Percentiles rank a stretch among this genome's conserved stretches.
Conservation (phyloP, 495 filamentous ascomycete species). For the Aspergillus indologenus region DNA sequence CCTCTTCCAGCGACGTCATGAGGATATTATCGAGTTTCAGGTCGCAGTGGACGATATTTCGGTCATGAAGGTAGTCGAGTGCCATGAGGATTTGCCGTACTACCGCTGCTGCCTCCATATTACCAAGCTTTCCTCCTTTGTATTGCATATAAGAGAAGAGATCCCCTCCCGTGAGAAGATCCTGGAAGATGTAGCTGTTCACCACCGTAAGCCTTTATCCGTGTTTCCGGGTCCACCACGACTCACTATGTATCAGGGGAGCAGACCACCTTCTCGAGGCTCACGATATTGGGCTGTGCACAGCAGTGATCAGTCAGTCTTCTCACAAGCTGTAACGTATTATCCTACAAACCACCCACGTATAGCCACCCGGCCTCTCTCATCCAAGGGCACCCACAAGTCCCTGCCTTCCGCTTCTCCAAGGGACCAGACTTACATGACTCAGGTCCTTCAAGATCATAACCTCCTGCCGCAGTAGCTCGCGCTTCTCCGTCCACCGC, state of each 20-base stretch:
- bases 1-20: slow-evolving; percentile 48
- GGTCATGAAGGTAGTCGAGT: slow-evolving; percentile 56
- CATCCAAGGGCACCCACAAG: too few relatives aligned
- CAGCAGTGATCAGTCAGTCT: neutral
- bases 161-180: slow-evolving; percentile 64
- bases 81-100: slow-evolving; percentile 59
- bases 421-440: slow-evolving; percentile 58
- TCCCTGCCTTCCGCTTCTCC: too few relatives aligned
- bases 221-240: neutral
- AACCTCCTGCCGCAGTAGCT: slow-evolving; percentile 43
- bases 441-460: slow-evolving; percentile 53
- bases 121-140: slow-evolving; percentile 42
- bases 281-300: slow-evolving; percentile 59
- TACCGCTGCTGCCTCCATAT: slow-evolving; percentile 54
- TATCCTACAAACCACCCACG: too few relatives aligned
- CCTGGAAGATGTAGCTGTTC: slow-evolving; percentile 63
- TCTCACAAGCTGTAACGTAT: too few relatives aligned
- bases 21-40: slow-evolving; percentile 72
- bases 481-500: slow-evolving; percentile 15
- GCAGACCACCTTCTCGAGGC: slow-evolving; percentile 51
- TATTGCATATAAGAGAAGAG: slow-evolving; percentile 58
- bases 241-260: slow-evolving; percentile 52
- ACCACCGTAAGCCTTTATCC: slow-evolving; percentile 3
- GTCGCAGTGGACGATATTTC: slow-evolving; percentile 60
- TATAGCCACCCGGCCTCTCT: too few relatives aligned